Conservation (phyloP, 345 rosid species). For the Draba incana region DNA sequence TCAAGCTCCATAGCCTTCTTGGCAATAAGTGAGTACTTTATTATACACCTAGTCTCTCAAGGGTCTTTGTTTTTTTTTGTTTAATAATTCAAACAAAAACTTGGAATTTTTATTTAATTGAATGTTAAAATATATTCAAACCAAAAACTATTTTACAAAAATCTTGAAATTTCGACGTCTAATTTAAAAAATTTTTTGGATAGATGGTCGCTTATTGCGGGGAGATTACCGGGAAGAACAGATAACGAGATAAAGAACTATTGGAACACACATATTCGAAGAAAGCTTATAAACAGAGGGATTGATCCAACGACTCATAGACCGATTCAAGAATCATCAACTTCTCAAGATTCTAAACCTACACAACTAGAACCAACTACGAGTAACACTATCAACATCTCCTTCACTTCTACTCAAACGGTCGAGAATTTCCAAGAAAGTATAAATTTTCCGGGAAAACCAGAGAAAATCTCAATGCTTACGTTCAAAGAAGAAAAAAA, state of each 20-base stretch:
- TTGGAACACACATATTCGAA: constrained; percentile 88
- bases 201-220: constrained; percentile 90
- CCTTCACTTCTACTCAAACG: constrained; percentile 39
- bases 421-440: constrained; percentile 25
- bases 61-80: neutral
- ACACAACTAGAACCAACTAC: constrained; percentile 32
- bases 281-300: constrained; percentile 78
- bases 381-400: constrained; percentile 37
- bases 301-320: constrained; percentile 83
- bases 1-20: constrained; percentile 68
- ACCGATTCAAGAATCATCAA: constrained; percentile 57
- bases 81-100: neutral
- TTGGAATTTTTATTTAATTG: no score
- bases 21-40: constrained; percentile 55
- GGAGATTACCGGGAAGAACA: constrained; percentile 84
- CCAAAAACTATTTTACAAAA: no score
- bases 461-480: constrained; percentile 40
- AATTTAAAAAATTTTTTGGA: constrained; percentile 3
- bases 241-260: constrained; percentile 89
- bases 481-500: constrained; percentile 47
- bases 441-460: constrained; percentile 11
- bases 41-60: neutral
- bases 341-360: constrained; percentile 39
- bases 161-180: neutral
- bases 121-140: no score